phyloP scores from a whole-genome alignment of 805 yeast genomes.

The Teunomyces stri region DNA sequence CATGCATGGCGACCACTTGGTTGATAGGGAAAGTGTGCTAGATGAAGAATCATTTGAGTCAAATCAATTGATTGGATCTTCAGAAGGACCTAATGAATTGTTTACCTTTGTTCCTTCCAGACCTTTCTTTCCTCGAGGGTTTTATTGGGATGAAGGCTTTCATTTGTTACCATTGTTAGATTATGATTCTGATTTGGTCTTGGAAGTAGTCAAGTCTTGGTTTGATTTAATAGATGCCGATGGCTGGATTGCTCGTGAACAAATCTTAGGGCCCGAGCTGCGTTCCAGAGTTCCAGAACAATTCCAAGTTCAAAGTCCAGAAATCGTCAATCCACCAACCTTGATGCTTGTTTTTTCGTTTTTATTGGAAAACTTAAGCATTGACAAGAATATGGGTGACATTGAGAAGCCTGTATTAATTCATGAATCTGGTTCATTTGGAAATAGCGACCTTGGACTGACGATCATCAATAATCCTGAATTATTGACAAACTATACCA shows the following conservation, averaged over 20 bases:
- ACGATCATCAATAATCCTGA: slow-evolving; percentile 58
- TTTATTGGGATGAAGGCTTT: slow-evolving; percentile 98
- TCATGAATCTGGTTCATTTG: slow-evolving; percentile 12
- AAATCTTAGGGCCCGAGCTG: slow-evolving; percentile 88
- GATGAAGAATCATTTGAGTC: slow-evolving; percentile 70
- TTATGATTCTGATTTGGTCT: slow-evolving; percentile 77
- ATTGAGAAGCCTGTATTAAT: slow-evolving; percentile 26
- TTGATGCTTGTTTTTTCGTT: slow-evolving; percentile 69
- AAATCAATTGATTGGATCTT: slow-evolving; percentile 48
- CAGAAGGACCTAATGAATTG: slow-evolving; percentile 75
- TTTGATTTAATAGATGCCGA: slow-evolving; percentile 77
- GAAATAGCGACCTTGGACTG: slow-evolving; percentile 40
- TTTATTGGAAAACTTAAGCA: slow-evolving; percentile 38
- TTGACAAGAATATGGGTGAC: slow-evolving; percentile 16
- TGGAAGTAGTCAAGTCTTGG: slow-evolving; percentile 87
- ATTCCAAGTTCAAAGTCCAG: slow-evolving; percentile 82
- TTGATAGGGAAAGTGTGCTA: slow-evolving; percentile 66
- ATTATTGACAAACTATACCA: slow-evolving; percentile 56
- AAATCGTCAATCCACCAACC: slow-evolving; percentile 95
- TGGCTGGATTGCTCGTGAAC: slow-evolving; percentile 98
- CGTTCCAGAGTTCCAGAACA: slow-evolving; percentile 82
- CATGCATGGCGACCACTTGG: slow-evolving; percentile 77
- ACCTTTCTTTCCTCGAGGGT: slow-evolving; percentile 93
- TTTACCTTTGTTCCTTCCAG: slow-evolving; percentile 89
- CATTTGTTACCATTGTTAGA: slow-evolving; percentile 79